These are phyloP conservation scores for Aegilops speltoides DNA, from an alignment of 176 grass and related monocot species.

Conservation along the genomic window DNA sequence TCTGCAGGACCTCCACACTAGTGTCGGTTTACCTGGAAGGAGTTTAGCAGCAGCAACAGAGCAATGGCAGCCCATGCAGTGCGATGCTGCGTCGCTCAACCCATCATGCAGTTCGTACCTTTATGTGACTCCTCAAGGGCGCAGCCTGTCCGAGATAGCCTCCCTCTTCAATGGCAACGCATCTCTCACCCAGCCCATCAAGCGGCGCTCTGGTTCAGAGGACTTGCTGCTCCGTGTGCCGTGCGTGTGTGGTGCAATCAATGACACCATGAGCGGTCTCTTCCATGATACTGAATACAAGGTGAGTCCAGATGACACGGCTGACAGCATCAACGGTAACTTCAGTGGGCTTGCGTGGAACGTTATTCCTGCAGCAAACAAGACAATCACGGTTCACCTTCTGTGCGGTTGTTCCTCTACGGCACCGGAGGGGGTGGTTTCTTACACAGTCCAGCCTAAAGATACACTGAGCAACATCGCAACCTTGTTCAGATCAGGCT, in stretches of 20 bases:
- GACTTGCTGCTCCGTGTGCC: slow-evolving; percentile 47
- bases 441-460: slow-evolving; percentile 40
- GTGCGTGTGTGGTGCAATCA: slow-evolving; percentile 38
- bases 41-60: not conserved
- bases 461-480: slow-evolving; percentile 51
- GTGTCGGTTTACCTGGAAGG: not conserved
- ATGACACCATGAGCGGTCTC: slow-evolving; percentile 13
- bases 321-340: not conserved
- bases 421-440: slow-evolving; percentile 30
- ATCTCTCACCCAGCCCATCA: slow-evolving; percentile 36
- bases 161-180: slow-evolving; percentile 34
- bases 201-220: slow-evolving; percentile 6
- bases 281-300: slow-evolving; percentile 43
- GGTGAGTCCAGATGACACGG: not conserved
- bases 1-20: slow-evolving; percentile 23
- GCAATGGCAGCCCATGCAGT: slow-evolving; percentile 38
- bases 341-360: slow-evolving; percentile 56
- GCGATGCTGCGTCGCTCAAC: slow-evolving; percentile 1
- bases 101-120: slow-evolving; percentile 51
- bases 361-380: not conserved
- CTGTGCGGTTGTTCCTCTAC: slow-evolving; percentile 46
- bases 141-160: not conserved
- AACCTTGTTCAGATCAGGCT: slow-evolving; percentile 37
- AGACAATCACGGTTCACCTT: slow-evolving; percentile 16
- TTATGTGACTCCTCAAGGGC: slow-evolving; percentile 49